Base-by-base conservation (phyloP, 1,284 basidiomycete genomes). In the Cryptococcus sp. region DNA sequence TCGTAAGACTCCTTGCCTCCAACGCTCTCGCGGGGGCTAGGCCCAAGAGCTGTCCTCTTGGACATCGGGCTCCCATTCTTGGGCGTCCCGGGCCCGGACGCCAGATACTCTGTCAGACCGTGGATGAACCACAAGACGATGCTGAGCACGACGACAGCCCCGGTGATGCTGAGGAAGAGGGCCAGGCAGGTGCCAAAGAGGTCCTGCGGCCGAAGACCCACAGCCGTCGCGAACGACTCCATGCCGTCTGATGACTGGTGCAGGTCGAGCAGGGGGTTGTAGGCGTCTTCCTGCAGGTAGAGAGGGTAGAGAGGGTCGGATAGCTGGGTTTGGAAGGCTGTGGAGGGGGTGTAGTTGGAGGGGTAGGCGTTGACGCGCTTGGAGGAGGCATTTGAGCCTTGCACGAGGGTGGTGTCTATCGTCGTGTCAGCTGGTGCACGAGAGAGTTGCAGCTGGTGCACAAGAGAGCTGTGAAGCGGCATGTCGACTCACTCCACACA, bases 131-230 rank as follows among this genome's bases (percentile, higher is more conserved):
- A 95, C 18, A 92, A 76, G 9, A 87, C 55, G 28, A 86, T 60
- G 63, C 88, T 89, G 48, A 92, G 67, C 18, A 82, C 78, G 57
- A 91, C 82, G 20, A 87, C 84, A 9, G 80, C 87, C 0, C 84
- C 89, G 20, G 89, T 78, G 62, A 97, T 86, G 49, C 83, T 81
- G 45, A 95, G 80, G 80, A 95, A 97, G 53, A 97, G 79, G 39
- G 86, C 79, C 11, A 94, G 78, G 71, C 89, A 93, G 21, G 87
- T 87, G 21, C 85, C 85, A 67, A 94, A 98, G 16, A 97, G 80
- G 70, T 95, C 89, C 67, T 86, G 81, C 2, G 88, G 86, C 4
- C 85, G 82, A 1, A 98, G 71, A 20, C 94, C 95, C 35, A 95
- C 78, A 16, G 88, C 81, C 59, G 84, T 84, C 0, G 90, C 88